Conservation (phyloP, 768 basidiomycete species). For the Boletus bicolor region DNA sequence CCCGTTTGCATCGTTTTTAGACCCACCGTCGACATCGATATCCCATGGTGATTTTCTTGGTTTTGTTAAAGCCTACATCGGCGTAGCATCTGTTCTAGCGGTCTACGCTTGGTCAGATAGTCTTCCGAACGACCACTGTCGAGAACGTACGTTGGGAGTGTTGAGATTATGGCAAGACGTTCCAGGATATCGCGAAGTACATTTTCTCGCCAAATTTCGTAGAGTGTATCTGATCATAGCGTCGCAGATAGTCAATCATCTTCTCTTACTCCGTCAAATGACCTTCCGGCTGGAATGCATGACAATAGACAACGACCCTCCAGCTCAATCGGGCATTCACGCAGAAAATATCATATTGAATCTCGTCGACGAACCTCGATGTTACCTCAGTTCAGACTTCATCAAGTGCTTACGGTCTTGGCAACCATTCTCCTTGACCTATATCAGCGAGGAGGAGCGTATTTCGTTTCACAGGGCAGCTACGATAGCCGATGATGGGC, state of each 20-base stretch:
- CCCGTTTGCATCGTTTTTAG: constrained; percentile 42
- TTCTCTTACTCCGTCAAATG: constrained; percentile 69
- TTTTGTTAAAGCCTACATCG: constrained; percentile 65
- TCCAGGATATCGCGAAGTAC: constrained; percentile 72
- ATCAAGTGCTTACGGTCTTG: constrained; percentile 58
- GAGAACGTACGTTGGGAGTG: constrained; percentile 61
- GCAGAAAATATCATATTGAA: constrained; percentile 67
- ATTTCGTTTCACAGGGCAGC: constrained; percentile 59
- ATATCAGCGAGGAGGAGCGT: constrained; percentile 59
- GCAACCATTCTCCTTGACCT: constrained; percentile 57
- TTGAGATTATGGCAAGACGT: constrained; percentile 40
- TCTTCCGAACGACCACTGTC: constrained; percentile 58
- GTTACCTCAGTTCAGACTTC: constrained; percentile 58
- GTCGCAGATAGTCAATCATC: constrained; percentile 68
- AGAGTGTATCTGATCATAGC: constrained; percentile 4
- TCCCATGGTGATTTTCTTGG: constrained; percentile 59
- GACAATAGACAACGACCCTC: constrained; percentile 58
- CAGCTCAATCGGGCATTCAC: constrained; percentile 59
- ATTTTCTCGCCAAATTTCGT: constrained; percentile 15
- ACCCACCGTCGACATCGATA: constrained; percentile 20
- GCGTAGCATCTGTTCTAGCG: constrained; percentile 62
- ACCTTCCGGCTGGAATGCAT: constrained; percentile 72
- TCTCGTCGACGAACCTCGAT: constrained; percentile 56
- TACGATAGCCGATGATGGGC: constrained; percentile 64
- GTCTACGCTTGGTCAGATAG: constrained; percentile 83